Evolutionary conservation across 306 rosid species (phyloP).

Genomic region (Calophaca sinica): DNA sequence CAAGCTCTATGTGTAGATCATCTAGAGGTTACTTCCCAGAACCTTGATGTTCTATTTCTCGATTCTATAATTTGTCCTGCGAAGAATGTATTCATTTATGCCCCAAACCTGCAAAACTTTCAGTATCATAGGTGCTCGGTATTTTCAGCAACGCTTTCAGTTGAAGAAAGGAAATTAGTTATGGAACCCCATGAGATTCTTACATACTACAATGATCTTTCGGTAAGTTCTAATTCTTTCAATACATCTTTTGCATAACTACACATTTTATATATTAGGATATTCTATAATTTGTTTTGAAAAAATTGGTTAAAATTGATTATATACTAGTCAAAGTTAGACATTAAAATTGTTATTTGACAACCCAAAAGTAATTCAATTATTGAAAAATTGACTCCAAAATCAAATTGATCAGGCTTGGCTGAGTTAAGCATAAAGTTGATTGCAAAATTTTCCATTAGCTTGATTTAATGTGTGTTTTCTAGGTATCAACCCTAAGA

Average conservation of each 20-base stretch:
- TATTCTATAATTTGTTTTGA: not conserved
- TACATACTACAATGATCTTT: not conserved
- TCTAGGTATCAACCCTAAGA: no score
- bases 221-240: conserved; percentile 4
- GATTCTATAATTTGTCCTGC: conserved; percentile 15
- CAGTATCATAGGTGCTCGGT: not conserved
- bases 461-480: no score
- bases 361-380: no score
- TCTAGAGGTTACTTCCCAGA: not conserved
- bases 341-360: no score
- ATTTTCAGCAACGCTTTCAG: not conserved
- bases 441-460: no score
- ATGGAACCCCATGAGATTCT: conserved; percentile 11
- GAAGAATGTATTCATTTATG: not conserved
- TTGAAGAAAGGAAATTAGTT: not conserved
- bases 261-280: not conserved
- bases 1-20: conserved; percentile 1
- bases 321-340: no score
- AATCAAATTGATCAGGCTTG: no score
- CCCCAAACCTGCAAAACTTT: conserved; percentile 20
- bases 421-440: no score
- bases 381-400: no score
- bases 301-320: no score
- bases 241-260: not conserved
- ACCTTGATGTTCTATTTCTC: conserved; percentile 3